A percentile compares a stretch with the other conserved stretches of the same genome.
Conservation (phyloP, 2,329 filamentous ascomycete genomes). For the Corinectria fuckeliana region DNA sequence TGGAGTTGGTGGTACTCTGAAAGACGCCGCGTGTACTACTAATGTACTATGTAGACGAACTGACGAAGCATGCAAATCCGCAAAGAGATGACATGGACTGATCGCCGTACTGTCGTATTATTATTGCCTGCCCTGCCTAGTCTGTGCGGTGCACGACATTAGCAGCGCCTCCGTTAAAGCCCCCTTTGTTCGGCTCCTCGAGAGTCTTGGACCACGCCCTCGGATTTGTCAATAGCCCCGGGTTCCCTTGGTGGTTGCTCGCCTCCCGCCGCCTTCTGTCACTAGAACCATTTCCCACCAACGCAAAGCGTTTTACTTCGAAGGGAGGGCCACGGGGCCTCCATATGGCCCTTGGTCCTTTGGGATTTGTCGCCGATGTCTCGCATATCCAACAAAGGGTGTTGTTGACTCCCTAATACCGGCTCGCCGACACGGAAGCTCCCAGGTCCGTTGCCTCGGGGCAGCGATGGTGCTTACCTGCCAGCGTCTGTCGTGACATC, state of each 20-base stretch:
- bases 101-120: not conserved
- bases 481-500: not conserved
- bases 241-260: slow-evolving; percentile 9
- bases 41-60: too few relatives aligned
- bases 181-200: not conserved
- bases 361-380: slow-evolving; percentile 2
- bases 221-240: slow-evolving; percentile 1
- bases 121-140: slow-evolving; percentile 1
- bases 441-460: slow-evolving; percentile 18
- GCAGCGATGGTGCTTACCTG: slow-evolving; percentile 7
- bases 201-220: not conserved
- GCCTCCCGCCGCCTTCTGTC: not conserved
- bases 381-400: slow-evolving; percentile 1
- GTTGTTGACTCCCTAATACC: slow-evolving; percentile 16
- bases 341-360: not conserved
- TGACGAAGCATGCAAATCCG: slow-evolving; percentile 8
- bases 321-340: slow-evolving; percentile 1
- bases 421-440: slow-evolving; percentile 21
- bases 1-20: slow-evolving; percentile 1
- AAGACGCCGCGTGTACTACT: not conserved
- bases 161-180: not conserved
- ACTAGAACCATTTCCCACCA: not conserved
- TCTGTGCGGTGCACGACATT: slow-evolving; percentile 1
- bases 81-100: not conserved
- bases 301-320: not conserved